Conservation (phyloP, 306 rosid genomes). For the Begonia peltatifolia region DNA sequence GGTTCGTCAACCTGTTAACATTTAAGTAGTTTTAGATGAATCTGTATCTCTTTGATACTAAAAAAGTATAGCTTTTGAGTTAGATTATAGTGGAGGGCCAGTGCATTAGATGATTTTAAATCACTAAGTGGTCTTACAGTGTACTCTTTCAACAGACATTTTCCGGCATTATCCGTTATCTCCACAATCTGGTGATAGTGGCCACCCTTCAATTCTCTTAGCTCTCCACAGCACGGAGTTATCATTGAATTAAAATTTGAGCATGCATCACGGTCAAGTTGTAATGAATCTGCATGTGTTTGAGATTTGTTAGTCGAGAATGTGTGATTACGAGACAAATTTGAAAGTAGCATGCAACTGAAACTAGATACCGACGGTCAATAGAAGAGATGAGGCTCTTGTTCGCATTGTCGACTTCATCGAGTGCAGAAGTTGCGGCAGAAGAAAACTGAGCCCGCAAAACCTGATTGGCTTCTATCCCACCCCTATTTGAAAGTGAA, state of each 20-base stretch:
- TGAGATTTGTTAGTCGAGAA: background rate
- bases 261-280: conserved; percentile 90
- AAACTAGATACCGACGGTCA: conserved; percentile 50
- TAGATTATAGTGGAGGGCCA: too few species aligned
- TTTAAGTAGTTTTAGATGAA: background rate
- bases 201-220: conserved; percentile 85
- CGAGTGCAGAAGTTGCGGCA: conserved; percentile 60
- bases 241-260: conserved; percentile 74
- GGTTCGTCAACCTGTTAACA: conserved; percentile 77
- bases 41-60: too few species aligned
- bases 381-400: conserved; percentile 66
- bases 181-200: conserved; percentile 86
- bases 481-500: conserved; percentile 35
- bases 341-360: background rate
- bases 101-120: too few species aligned
- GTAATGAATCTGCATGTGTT: conserved; percentile 63
- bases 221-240: conserved; percentile 76
- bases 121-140: conserved; percentile 30
- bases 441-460: conserved; percentile 65
- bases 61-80: too few species aligned
- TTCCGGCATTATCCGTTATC: conserved; percentile 85
- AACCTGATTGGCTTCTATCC: conserved; percentile 65
- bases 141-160: conserved; percentile 71
- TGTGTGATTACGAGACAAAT: too few species aligned
- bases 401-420: conserved; percentile 74